A percentile compares a stretch with the other conserved stretches of the same genome.
These are phyloP conservation scores for Erigeron philadelphicus DNA, from an alignment of 140 eudicot species.

Conservation along the genomic window DNA sequence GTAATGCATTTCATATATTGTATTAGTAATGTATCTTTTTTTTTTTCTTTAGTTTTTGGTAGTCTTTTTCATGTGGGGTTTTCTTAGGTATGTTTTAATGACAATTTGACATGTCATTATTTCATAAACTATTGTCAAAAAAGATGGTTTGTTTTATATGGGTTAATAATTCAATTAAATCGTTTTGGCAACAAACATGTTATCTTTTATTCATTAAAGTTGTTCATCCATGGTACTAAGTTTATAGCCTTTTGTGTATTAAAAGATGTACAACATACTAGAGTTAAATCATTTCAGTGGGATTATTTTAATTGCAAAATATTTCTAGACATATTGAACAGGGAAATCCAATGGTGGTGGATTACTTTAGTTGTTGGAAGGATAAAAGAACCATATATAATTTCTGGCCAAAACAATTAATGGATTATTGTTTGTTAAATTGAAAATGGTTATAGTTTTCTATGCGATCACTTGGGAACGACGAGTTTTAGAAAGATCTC, in stretches of 20 bases:
- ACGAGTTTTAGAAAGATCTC: no score
- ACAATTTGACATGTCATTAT: not conserved
- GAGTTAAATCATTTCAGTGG: no score
- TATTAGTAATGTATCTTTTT: not conserved
- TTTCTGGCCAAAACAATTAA: no score
- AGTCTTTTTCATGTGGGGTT: slow-evolving; percentile 3
- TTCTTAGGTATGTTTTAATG: not conserved
- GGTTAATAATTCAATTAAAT: not conserved
- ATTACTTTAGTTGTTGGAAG: no score
- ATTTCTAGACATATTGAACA: no score
- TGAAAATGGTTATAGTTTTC: no score
- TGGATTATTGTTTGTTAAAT: no score
- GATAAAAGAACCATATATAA: no score
- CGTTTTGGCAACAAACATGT: not conserved
- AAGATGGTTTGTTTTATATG: not conserved
- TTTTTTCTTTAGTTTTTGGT: not conserved
- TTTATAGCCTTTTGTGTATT: not conserved
- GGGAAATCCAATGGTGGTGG: no score
- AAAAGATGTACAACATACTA: not conserved
- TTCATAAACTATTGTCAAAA: not conserved
- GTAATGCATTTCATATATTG: no score
- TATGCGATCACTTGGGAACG: no score
- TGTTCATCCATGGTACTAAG: not conserved
- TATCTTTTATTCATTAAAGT: not conserved
- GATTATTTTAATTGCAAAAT: no score